A percentile compares a stretch with the other conserved stretches of the same genome.
These are phyloP conservation scores for Pleurotus tuoliensis DNA, from an alignment of 768 basidiomycete genomes.

Conservation along the genomic window DNA sequence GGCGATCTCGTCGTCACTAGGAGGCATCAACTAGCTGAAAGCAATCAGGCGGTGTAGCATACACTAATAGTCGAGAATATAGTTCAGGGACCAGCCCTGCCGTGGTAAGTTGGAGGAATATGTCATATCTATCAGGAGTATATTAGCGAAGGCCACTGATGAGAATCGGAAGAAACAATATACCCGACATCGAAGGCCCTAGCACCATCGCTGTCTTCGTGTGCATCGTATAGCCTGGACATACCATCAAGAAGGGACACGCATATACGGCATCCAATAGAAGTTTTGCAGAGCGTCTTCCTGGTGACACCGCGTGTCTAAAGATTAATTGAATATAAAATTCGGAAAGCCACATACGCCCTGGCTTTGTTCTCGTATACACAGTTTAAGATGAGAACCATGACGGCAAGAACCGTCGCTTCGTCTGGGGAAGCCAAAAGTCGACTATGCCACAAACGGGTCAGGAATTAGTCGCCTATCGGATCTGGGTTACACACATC, in stretches of 20 bases:
- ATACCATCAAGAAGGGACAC: constrained; percentile 68
- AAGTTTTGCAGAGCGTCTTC: constrained; percentile 46
- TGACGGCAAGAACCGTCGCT: constrained; percentile 53
- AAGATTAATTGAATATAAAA: not conserved
- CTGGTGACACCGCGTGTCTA: constrained; percentile 27
- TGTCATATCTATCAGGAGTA: constrained; percentile 46
- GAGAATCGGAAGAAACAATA: constrained; percentile 13
- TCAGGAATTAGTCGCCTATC: not conserved
- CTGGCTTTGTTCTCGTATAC: constrained; percentile 52
- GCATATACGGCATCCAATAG: constrained; percentile 61
- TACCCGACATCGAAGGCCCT: constrained; percentile 79
- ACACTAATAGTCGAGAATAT: constrained; percentile 62
- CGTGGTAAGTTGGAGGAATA: constrained; percentile 63
- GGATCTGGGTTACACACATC: constrained; percentile 44
- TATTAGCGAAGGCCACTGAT: constrained; percentile 1
- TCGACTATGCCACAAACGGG: constrained; percentile 35
- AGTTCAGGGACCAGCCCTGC: constrained; percentile 53
- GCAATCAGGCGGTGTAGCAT: constrained; percentile 21
- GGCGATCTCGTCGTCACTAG: constrained; percentile 60
- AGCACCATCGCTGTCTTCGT: constrained; percentile 59
- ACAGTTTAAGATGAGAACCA: constrained; percentile 74
- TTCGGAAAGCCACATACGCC: constrained; percentile 39
- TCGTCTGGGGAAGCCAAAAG: constrained; percentile 63
- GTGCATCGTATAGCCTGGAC: constrained; percentile 64
- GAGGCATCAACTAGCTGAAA: constrained; percentile 11